Evolutionary conservation across 192 early-diverging fungal genomes (phyloP).

Genomic region (Coemansia sp.): DNA sequence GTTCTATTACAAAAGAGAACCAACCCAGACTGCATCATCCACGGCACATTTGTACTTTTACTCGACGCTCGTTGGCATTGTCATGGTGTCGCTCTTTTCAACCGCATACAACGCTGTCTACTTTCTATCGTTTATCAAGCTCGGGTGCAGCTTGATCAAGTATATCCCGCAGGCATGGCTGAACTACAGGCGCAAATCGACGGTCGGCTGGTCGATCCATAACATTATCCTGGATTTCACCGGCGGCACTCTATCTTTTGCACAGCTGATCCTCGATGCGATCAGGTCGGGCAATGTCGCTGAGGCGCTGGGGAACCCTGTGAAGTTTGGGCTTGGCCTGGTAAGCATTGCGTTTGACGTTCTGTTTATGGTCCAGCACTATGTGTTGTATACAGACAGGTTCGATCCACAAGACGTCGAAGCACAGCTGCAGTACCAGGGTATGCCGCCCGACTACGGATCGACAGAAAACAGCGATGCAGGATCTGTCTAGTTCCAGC

Average conservation of each 20-base stretch:
- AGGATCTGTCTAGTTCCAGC: constrained; percentile 8
- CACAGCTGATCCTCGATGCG: constrained; percentile 78
- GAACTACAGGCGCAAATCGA: constrained; percentile 74
- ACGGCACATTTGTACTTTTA: constrained; percentile 17
- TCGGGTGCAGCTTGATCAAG: constrained; percentile 77
- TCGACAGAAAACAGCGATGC: constrained; percentile 27
- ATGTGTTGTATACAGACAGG: constrained; percentile 63
- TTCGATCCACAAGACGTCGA: constrained; percentile 27
- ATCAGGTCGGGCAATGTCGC: constrained; percentile 50
- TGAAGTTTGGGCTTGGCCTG: constrained; percentile 79
- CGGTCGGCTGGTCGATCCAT: constrained; percentile 87
- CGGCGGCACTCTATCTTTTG: constrained; percentile 75
- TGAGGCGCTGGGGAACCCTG: constrained; percentile 61
- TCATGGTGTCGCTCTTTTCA: constrained; percentile 6
- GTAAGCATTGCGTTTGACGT: constrained; percentile 79
- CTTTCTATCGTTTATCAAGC: constrained; percentile 74
- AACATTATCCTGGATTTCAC: constrained; percentile 87
- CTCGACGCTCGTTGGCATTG: constrained; percentile 9
- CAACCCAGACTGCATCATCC: constrained; percentile 22
- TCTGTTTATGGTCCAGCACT: constrained; percentile 82
- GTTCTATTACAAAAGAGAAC: constrained; percentile 58
- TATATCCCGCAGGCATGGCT: constrained; percentile 72
- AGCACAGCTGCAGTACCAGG: constrained; percentile 11
- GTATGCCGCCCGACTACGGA: constrained; percentile 18
- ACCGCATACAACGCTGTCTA: constrained; percentile 65